A percentile compares a stretch with the other conserved stretches of the same genome.
phyloP scores from a whole-genome alignment of 2,329 filamentous ascomycete genomes.

The Xylariomycetidae sp. region DNA sequence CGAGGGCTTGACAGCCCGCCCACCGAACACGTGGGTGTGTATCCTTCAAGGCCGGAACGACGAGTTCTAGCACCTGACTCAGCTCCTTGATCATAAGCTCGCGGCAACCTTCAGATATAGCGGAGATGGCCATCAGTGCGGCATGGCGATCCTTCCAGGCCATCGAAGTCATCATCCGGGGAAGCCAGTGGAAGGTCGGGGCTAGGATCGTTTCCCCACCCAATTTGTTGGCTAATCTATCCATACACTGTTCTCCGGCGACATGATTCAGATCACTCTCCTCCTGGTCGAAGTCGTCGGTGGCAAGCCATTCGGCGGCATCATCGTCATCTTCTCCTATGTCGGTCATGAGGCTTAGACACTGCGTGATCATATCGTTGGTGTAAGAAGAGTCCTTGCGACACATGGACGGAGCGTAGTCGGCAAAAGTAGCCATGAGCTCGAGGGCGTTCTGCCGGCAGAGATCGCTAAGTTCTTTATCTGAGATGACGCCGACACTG shows the following conservation, averaged over 20 bases:
- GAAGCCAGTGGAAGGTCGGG: constrained; percentile 94
- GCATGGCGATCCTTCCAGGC: constrained; percentile 95
- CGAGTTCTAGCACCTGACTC: constrained; percentile 87
- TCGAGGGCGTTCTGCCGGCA: constrained; percentile 93
- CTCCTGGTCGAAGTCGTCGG: constrained; percentile 91
- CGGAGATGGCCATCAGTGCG: constrained; percentile 96
- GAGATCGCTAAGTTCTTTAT: constrained; percentile 88
- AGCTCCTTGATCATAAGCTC: constrained; percentile 95
- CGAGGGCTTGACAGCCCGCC: constrained; percentile 97
- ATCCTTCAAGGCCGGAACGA: constrained; percentile 87
- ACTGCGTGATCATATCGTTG: constrained; percentile 96
- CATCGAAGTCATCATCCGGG: constrained; percentile 93
- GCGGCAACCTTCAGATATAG: constrained; percentile 94
- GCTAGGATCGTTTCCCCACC: constrained; percentile 89
- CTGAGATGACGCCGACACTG: constrained; percentile 87
- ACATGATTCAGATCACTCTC: constrained; percentile 98
- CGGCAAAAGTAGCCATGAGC: constrained; percentile 96
- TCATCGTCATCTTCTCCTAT: constrained; percentile 93
- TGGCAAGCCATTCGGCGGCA: constrained; percentile 85
- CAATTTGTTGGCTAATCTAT: constrained; percentile 92
- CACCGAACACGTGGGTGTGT: constrained; percentile 91
- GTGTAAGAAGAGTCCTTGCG: constrained; percentile 91
- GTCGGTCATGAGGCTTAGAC: constrained; percentile 96
- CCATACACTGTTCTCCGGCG: constrained; percentile 97
- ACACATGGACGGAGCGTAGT: constrained; percentile 91